Base-by-base conservation (phyloP, 306 rosid species). In the Begonia fuchsioides region DNA sequence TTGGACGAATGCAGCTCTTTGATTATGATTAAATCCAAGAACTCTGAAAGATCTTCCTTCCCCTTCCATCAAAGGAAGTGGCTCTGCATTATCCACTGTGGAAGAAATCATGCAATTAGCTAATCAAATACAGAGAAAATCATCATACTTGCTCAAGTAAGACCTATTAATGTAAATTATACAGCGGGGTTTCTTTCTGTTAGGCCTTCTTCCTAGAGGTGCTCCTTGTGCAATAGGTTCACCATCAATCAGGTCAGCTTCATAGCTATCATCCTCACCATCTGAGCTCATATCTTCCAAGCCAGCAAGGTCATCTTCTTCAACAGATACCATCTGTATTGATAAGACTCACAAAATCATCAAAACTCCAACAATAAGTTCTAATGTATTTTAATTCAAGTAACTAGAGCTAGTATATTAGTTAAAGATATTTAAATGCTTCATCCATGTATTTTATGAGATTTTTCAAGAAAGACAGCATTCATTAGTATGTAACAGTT, bases 281-380 rank as follows among this genome's bases (percentile, higher is more conserved):
- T 90, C 98, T 61, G 98, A 81, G 69, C 98, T 85, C 35, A 85
- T 86, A 77, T 85, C 95, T 65, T 85, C 87, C 61, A 90, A 70
- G 64, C 98, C 98, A 69, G 98, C 98, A 51, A 90, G 98, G 66
- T 90, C 98, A 56, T 90, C 98, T 18, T 90, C 98, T 68, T 90
- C 98, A 68, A 90, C 95, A 17, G 98, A 82, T 48, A 78, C 94
- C 94, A 85, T 90, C 98, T 90, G 67, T 15, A 16, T 40, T 41
- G 39, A 38, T 51, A 60, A 57, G 26, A 19, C 4, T 54, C 52
- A 61, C 41, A 43, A 48, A 20, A 18, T 39, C 41, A 7, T 60
- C 43, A 17, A 50, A 44, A 18, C 54, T 44, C 52, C 39, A 63
- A 13, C 26, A 35, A 32, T 14, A 32, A 32, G 15, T 44, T 14